Base-by-base conservation (phyloP, 805 yeast species). In the Candida coquimbonensis region DNA sequence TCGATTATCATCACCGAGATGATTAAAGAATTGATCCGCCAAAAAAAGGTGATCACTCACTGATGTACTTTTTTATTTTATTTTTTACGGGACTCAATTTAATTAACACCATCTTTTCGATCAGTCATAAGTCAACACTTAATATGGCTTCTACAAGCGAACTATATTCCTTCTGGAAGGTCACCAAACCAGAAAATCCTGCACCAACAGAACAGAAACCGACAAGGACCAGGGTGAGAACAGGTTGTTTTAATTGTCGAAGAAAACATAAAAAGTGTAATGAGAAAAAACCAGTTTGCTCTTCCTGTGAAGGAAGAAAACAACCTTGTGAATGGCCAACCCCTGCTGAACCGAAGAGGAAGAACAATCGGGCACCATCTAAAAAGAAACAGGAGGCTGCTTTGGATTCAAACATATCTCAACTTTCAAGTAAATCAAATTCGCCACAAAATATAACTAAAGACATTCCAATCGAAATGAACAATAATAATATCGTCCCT, bases 181-280 rank as follows among this genome's bases (percentile, higher is more conserved):
- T 37, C 17, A 26, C 39, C 5, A 8, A 37, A 25, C 13, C 39
- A 16, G 16, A 16, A 14, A 25, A 25, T n/a, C 9, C 31, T 14
- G 17, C 5, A 1, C 29, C 40, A 9, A 5, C 34, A 12, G 34
- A 29, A 11, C 16, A 13, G n/a, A 38, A n/a, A 26, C 32, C 3
- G 4, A 33, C 16, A 7, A 38, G 29, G 38, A 61, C 66, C 50
- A 60, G 78, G 56, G 71, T 75, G 5, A 68, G 73, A 50, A 72
- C 78, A 6, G 80, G 80, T 11, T 80, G 84, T 54, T 66, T 78
- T 49, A 78, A 80, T 40, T 81, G 87, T 59, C 69, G 86, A 44
- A 72, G 74, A 50, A 72, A 84, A 54, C 81, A 81, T 63, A 72
- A 81, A 65, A 80, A 80, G 65, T 80, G 86, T 62, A 83, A 80